phyloP scores from a whole-genome alignment of 225 moss, liverwort and hornwort genomes.

The Pseudoscleropodium purum region DNA sequence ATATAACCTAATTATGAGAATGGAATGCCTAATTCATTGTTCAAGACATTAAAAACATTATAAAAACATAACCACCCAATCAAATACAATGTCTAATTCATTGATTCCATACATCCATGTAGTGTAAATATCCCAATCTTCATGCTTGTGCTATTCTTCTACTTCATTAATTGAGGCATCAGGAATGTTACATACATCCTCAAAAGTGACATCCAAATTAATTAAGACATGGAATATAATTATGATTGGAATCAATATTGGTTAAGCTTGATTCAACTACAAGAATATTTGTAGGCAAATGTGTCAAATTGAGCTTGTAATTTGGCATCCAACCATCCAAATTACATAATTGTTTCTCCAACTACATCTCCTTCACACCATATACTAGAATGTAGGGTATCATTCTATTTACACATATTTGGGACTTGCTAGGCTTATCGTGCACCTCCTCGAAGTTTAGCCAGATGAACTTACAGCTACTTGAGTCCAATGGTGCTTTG shows the following conservation, averaged over 20 bases:
- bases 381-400: neutral
- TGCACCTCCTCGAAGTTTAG: neutral
- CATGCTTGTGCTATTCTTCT: too few relatives aligned
- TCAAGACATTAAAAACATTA: neutral
- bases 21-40: neutral
- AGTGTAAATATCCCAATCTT: neutral
- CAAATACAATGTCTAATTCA: neutral
- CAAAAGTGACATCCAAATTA: neutral
- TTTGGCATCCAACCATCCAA: neutral
- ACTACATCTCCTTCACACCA: neutral
- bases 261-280: neutral
- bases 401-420: neutral
- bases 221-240: neutral
- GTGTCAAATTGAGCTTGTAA: neutral
- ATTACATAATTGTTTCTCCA: neutral
- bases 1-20: neutral
- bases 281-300: neutral
- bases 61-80: rapidly evolving
- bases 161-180: neutral
- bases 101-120: neutral
- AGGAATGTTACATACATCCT: neutral
- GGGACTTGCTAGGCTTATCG: neutral
- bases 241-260: neutral
- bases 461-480: neutral
- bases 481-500: neutral